Conservation (phyloP, 345 rosid species). For the Salix koriyanagi region DNA sequence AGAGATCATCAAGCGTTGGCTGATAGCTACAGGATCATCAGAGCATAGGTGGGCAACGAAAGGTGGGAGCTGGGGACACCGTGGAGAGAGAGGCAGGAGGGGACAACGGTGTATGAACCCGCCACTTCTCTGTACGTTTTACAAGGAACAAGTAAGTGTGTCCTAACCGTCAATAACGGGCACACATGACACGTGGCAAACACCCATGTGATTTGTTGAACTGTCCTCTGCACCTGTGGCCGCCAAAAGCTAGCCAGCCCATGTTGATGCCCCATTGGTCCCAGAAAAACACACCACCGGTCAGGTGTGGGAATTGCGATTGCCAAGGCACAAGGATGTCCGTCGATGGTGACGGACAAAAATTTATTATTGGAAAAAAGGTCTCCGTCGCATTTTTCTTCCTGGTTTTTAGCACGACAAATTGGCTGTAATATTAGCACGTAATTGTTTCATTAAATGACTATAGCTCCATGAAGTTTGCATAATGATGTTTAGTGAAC, state of each 20-base stretch:
- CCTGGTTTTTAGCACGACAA: background rate
- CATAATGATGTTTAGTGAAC: no score
- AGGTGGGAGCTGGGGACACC: background rate
- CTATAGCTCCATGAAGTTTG: background rate
- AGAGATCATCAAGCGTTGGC: background rate
- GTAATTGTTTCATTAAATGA: no score
- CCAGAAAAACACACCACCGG: background rate
- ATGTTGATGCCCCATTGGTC: background rate
- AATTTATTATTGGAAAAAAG: background rate
- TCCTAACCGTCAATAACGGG: conserved; percentile 42
- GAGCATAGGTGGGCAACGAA: conserved; percentile 3
- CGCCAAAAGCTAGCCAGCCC: background rate
- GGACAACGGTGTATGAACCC: conserved; percentile 31
- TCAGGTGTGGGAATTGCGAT: background rate
- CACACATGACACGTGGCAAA: conserved; percentile 20
- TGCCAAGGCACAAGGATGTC: background rate
- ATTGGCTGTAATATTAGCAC: no score
- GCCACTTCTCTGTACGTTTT: conserved; percentile 16
- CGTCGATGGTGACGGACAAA: background rate
- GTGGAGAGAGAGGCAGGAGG: conserved; percentile 15
- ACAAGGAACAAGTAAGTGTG: conserved; percentile 26
- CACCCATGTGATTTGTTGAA: conserved; percentile 27
- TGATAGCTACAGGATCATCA: background rate
- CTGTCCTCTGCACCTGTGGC: background rate
- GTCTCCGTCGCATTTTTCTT: no score